phyloP scores from a whole-genome alignment of 768 basidiomycete genomes.

The Leucosporidium creatinivorum region DNA sequence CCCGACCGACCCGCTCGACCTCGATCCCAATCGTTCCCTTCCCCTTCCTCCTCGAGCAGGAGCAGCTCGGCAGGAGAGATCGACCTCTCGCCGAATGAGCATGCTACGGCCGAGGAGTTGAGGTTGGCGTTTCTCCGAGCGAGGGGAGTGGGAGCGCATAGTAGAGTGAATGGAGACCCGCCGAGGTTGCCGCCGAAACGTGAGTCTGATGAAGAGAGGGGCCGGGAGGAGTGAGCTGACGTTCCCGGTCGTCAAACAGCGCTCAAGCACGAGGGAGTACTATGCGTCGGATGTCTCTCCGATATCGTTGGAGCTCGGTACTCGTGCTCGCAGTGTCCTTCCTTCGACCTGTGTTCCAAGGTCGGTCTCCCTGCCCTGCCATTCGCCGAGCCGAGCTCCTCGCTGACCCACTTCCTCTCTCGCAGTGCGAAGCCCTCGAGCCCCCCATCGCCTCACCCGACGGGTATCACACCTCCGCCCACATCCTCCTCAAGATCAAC shows the following conservation, averaged over 20 bases:
- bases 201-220: neutral
- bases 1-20: slow-evolving; percentile 6
- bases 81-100: neutral
- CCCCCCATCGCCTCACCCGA: slow-evolving; percentile 4
- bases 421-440: neutral
- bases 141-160: neutral
- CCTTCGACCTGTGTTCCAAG: slow-evolving; percentile 1
- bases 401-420: neutral
- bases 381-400: neutral
- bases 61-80: neutral
- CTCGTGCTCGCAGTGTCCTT: neutral
- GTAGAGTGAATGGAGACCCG: neutral
- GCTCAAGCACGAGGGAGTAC: neutral
- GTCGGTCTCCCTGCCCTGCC: neutral
- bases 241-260: neutral
- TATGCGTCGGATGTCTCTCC: neutral
- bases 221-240: neutral
- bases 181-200: neutral
- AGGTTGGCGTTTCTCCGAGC: neutral
- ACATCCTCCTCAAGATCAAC: slow-evolving; percentile 9
- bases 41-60: neutral
- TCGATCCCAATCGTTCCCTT: neutral
- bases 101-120: neutral
- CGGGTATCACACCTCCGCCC: neutral
- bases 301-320: neutral